A percentile compares a stretch with the other conserved stretches of the same genome.
Conservation (phyloP, 371 early-diverging fungal species). For the Capniomyces stellatus region DNA sequence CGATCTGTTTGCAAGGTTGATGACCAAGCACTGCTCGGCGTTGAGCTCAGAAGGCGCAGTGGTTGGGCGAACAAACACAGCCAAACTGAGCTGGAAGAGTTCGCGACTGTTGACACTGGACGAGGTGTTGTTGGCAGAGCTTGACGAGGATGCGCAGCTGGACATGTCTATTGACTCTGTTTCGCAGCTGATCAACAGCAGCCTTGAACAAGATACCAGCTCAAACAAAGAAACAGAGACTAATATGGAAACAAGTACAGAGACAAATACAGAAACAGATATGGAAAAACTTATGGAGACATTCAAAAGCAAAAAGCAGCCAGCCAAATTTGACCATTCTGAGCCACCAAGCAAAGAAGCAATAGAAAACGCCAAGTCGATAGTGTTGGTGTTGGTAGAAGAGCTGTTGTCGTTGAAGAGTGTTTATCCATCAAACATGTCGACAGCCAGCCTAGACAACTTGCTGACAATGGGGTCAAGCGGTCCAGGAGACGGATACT, state of each 20-base stretch:
- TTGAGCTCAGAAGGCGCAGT: constrained; percentile 11
- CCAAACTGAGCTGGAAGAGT: background rate
- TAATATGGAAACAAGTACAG: background rate
- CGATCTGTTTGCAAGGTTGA: constrained; percentile 44
- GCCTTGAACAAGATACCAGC: background rate
- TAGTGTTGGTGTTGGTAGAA: background rate
- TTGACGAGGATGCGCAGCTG: too few relatives aligned
- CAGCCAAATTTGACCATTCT: background rate
- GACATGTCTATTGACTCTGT: too few relatives aligned
- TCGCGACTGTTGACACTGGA: background rate
- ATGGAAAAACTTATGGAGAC: background rate
- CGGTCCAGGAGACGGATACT: background rate
- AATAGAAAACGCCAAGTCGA: constrained; percentile 7
- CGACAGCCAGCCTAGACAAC: background rate
- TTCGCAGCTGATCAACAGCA: too few relatives aligned
- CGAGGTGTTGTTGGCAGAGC: background rate
- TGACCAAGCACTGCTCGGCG: constrained; percentile 42
- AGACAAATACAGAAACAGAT: background rate
- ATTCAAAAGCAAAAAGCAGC: background rate
- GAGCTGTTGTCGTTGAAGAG: background rate
- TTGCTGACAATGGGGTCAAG: background rate
- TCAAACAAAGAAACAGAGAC: background rate
- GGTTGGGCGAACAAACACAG: background rate
- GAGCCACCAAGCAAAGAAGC: constrained; percentile 3
- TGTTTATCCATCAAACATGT: background rate